Evolutionary conservation across 768 basidiomycete genomes (phyloP), one percentile per base, ranked within the genome.

Genomic region (Wakefieldia striispora): DNA sequence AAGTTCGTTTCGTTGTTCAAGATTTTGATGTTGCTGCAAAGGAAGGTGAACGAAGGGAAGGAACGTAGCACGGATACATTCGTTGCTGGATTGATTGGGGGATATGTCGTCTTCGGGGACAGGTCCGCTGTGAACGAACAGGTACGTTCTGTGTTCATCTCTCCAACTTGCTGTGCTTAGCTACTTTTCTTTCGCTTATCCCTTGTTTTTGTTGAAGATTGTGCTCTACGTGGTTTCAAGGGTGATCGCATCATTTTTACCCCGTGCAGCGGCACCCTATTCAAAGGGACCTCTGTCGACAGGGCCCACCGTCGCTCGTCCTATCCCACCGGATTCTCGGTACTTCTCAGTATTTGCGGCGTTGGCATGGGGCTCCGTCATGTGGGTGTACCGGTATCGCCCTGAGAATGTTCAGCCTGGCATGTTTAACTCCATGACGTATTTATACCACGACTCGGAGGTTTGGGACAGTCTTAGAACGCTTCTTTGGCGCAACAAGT

Each of bases 1-100:
- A 89, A 90, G 70, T 99, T 97, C 63, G 97, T 97, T 29, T 80
- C 93, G 11, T 66, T 97, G 38, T 98, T 97, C 84, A 99, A 98
- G 76, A 71, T 81, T 8, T 67, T 91, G 36, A 69, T 98, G 45
- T 72, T 98, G 29, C 54, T 95, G 13, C 97, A 98, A 75, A 83
- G 79, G 70, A 89, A 81, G 66, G 62, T 75, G 34, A 92, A 91
- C 65, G 78, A 82, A 14, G 93, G 92, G 13, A 95, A 95, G 71
- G 81, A 86, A 63, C 78, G 91, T 38, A 77, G 75, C 52, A 69
- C 78, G 10, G 97, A 99, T 68, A 88, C 91, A 23, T 95, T 99
- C 65, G 75, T 97, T 34, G 94, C 97, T 27, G 97, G 97, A 19
- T 74, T 95, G 38, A 71, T 97, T 40, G 93, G 95, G 6, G 97